phyloP scores from a whole-genome alignment of 371 early-diverging fungal genomes.

The Mortierella sp. region DNA sequence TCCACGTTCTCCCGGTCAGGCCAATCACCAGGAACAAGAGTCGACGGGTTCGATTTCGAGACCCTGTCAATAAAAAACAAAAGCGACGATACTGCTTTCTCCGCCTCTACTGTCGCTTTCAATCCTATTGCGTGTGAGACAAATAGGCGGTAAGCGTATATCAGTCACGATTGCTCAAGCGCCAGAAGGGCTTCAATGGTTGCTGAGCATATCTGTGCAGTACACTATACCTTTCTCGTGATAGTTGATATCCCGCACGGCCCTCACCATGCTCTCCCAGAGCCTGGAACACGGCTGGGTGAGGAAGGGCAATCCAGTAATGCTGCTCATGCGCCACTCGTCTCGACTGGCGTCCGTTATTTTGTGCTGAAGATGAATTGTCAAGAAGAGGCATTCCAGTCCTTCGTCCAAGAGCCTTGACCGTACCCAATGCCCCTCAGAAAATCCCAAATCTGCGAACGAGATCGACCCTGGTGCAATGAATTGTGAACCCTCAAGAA shows the following conservation, averaged over 20 bases:
- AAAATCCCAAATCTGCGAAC: constrained; percentile 28
- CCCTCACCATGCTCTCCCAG: constrained; percentile 44
- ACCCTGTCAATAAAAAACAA: constrained; percentile 33
- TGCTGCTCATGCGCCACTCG: constrained; percentile 28
- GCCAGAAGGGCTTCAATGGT: too few species aligned
- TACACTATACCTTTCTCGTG: constrained; percentile 35
- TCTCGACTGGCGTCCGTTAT: constrained; percentile 36
- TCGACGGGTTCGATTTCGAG: constrained; percentile 31
- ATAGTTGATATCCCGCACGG: constrained; percentile 38
- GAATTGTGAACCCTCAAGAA: constrained; percentile 32
- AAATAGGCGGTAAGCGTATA: neutral
- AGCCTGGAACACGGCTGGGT: constrained; percentile 29
- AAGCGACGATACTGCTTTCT: constrained; percentile 23
- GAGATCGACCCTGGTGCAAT: constrained; percentile 48
- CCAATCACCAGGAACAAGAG: constrained; percentile 32
- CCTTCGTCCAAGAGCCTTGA: constrained; percentile 26
- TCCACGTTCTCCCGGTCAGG: constrained; percentile 21
- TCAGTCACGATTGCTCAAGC: neutral
- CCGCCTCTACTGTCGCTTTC: constrained; percentile 35
- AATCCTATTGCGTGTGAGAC: constrained; percentile 9
- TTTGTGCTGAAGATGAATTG: constrained; percentile 23
- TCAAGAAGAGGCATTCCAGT: constrained; percentile 25
- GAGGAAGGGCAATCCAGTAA: constrained; percentile 31
- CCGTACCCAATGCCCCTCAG: constrained; percentile 32
- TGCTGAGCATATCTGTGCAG: neutral